A percentile compares a stretch with the other conserved stretches of the same genome.
These are phyloP conservation scores for Cryoendolithus antarcticus DNA, from an alignment of 2,329 filamentous ascomycete species.

Conservation along the genomic window DNA sequence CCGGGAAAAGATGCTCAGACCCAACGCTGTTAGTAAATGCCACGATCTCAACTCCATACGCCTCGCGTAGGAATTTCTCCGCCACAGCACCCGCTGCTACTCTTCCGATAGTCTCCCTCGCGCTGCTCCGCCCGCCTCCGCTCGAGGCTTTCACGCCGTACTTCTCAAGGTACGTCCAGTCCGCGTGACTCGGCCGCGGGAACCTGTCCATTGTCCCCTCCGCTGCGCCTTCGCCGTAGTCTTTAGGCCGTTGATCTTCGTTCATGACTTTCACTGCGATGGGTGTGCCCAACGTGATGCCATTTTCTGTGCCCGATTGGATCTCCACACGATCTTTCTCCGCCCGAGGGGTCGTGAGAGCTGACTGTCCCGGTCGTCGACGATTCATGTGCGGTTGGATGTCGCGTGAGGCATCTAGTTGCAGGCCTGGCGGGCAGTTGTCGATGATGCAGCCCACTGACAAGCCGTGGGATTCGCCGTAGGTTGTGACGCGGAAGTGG, in stretches of 20 bases:
- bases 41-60: conserved; percentile 80
- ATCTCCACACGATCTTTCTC: conserved; percentile 89
- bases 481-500: conserved; percentile 74
- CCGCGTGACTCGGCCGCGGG: conserved; percentile 84
- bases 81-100: conserved; percentile 87
- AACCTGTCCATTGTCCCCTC: conserved; percentile 74
- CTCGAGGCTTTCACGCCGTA: conserved; percentile 88
- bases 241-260: conserved; percentile 82
- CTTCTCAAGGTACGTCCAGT: conserved; percentile 95
- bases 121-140: conserved; percentile 79
- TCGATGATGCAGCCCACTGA: conserved; percentile 94
- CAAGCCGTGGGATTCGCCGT: conserved; percentile 78
- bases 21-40: conserved; percentile 84
- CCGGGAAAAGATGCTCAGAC: conserved; percentile 61
- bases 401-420: conserved; percentile 60
- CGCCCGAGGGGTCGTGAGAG: conserved; percentile 81
- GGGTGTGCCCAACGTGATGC: conserved; percentile 79
- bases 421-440: conserved; percentile 76
- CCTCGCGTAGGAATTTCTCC: conserved; percentile 75
- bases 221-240: conserved; percentile 55
- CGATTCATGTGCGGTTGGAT: conserved; percentile 94
- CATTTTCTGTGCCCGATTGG: conserved; percentile 83
- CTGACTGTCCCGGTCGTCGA: conserved; percentile 75
- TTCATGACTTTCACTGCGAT: conserved; percentile 81
- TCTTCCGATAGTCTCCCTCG: conserved; percentile 84